Base-by-base conservation (phyloP, 148 eudicot genomes). In the Fagopyrum esculentum region DNA sequence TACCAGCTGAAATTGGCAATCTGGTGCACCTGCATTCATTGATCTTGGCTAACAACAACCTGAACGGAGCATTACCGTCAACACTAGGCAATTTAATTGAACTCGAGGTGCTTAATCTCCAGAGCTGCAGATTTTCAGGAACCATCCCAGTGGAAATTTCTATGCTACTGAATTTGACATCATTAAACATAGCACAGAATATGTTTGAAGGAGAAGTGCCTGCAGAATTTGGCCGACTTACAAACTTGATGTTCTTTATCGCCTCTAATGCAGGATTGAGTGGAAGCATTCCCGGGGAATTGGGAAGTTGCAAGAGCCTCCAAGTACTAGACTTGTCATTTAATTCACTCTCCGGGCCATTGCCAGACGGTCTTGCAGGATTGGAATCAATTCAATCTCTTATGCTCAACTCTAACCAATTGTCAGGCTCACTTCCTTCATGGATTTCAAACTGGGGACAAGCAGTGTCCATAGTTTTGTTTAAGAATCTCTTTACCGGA, bases 361-460 rank as follows among this genome's bases (percentile, higher is more conserved):
- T 95, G 60, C 92, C 99, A 1, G 86, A 85, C 73, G 83, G 78
- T 70, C 92, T 94, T 75, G 82, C 89, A 6, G 88, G 84, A 13
- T 71, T 94, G 51, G 89, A 85, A 74, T 91, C 89, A 1, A 76
- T 94, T 15, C 79, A 83, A n/a, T 84, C 92, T 6, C 43, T 94
- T 46, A 57, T 78, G 16, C 87, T 95, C 29, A 80, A 77, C 75
- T 83, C 89, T 44, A 95, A 95, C 73, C 80, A 22, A 48, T 74
- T 94, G 29, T 84, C 90, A 5, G 97, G 98, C 71, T 50, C 86
- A 6, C 49, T 94, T 30, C 98, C 97, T 0, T 56, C 73, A 12
- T 91, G 97, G 97, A 81, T 94, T 56, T 91, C 96, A 30, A 86
- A 86, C 76, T 92, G 92, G 92, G 90, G 79, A 76, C 83, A 77